phyloP scores from a whole-genome alignment of 306 rosid genomes.

The Cicer yamashitae region DNA sequence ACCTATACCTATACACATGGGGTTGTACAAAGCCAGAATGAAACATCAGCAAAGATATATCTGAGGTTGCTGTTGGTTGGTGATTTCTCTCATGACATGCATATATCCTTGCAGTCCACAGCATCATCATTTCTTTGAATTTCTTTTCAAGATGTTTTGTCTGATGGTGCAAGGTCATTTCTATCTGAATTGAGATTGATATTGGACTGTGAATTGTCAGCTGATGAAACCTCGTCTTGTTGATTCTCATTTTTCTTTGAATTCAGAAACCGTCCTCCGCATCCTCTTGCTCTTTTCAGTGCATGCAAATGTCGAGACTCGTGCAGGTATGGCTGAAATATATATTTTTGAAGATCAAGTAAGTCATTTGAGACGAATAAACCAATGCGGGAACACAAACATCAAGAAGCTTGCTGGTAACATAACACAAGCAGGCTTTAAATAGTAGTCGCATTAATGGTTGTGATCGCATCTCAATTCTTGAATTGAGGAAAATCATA shows the following conservation, averaged over 20 bases:
- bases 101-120: constrained; percentile 7
- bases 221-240: constrained; percentile 57
- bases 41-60: constrained; percentile 47
- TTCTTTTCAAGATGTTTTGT: constrained; percentile 55
- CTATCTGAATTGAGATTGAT: constrained; percentile 71
- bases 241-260: constrained; percentile 73
- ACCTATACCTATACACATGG: constrained; percentile 72
- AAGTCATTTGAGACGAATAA: constrained; percentile 38
- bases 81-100: constrained; percentile 40
- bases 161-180: constrained; percentile 64
- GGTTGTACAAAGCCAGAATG: constrained; percentile 54
- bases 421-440: background rate
- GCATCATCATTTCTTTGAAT: constrained; percentile 29
- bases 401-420: constrained; percentile 34
- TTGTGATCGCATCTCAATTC: background rate
- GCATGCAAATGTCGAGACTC: constrained; percentile 95
- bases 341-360: constrained; percentile 3
- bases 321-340: constrained; percentile 90
- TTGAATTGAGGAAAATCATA: background rate
- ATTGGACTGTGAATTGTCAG: constrained; percentile 61
- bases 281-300: constrained; percentile 84
- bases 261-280: constrained; percentile 93
- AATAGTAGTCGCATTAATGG: background rate
- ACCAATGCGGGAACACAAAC: constrained; percentile 1
- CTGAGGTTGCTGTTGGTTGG: constrained; percentile 42